Base-by-base conservation (phyloP, 2,329 filamentous ascomycete genomes). In the Phyllosticta citrichinensis region DNA sequence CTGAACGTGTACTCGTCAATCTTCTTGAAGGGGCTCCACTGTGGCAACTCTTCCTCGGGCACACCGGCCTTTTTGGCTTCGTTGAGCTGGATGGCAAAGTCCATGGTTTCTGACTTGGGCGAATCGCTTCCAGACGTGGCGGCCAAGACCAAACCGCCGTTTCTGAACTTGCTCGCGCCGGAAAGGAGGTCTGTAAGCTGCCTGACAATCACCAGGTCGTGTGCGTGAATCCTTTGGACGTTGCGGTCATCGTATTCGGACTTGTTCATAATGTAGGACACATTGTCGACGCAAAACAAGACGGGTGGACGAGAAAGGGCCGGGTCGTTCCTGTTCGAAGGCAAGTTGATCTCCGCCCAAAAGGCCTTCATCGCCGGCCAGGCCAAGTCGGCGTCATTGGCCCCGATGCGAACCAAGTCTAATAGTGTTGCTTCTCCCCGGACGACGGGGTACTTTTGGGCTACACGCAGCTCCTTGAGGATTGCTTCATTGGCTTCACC, bases 301-400 rank as follows among this genome's bases (percentile, higher is more conserved):
- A 97, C 79, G 1, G 83, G 83, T 19, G 84, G 81, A 17, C 85
- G 76, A 67, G 77, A 24, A 20, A 60, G 17, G 17, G 53, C 75
- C 68, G 55, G 77, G 76, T 56, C n/a, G 11, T 62, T 52, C 12
- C 24, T 52, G 20, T 71, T 63, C 3, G 79, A 68, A 1, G 80
- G 79, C 14, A 77, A 75, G 3, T 80, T 83, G 56, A 97, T 83
- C 75, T 97, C 93, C 30, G 81, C 75, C 89, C 89, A 94, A 57
- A 97, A 79, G 11, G 89, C 87, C 66, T 85, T 78, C 77, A 96
- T 93, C 58, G 92, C 84, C 10, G 86, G 80, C 88, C 88, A 95
- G 52, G 92, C 87, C 65, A 86, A 77, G 63, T 94, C 89, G 35
- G 86, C 80, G 67, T 96, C 90, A 68, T 84, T 84, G 65, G 87